Conservation (phyloP, 2,329 filamentous ascomycete species). For the Aspergillus calidoustus region DNA sequence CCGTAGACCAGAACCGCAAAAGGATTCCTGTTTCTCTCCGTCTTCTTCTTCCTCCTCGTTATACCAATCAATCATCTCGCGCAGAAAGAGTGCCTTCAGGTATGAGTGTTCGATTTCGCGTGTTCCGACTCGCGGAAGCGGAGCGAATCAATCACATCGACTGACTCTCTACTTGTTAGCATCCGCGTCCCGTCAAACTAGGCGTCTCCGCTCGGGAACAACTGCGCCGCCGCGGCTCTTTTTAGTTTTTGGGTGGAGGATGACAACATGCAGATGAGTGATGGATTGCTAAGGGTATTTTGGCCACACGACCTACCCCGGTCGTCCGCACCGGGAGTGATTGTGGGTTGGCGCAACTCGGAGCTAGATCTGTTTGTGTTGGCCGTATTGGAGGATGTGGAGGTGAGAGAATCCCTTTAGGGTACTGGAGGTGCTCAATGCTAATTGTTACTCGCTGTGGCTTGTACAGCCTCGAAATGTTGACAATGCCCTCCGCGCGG, state of each 20-base stretch:
- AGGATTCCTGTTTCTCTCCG: constrained; percentile 79
- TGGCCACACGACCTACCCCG: constrained; percentile 87
- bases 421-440: not conserved
- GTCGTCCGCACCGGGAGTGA: constrained; percentile 76
- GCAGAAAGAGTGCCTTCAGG: constrained; percentile 76
- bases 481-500: constrained; percentile 82
- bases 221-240: constrained; percentile 89
- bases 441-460: not conserved
- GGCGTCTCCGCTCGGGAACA: constrained; percentile 96
- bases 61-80: constrained; percentile 85
- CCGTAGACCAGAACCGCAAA: constrained; percentile 78
- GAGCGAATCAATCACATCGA: not conserved
- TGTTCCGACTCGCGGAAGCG: not conserved
- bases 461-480: constrained; percentile 71
- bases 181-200: constrained; percentile 75
- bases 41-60: constrained; percentile 83
- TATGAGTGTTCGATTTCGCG: constrained; percentile 53
- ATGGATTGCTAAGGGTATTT: constrained; percentile 97
- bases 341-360: constrained; percentile 96
- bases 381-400: constrained; percentile 85
- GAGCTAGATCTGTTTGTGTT: constrained; percentile 88
- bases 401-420: constrained; percentile 60
- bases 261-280: constrained; percentile 67
- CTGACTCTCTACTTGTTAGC: constrained; percentile 56
- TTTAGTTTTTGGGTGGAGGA: constrained; percentile 61